Base-by-base conservation (phyloP, 441 rosid species). In the Kokia cookei region DNA sequence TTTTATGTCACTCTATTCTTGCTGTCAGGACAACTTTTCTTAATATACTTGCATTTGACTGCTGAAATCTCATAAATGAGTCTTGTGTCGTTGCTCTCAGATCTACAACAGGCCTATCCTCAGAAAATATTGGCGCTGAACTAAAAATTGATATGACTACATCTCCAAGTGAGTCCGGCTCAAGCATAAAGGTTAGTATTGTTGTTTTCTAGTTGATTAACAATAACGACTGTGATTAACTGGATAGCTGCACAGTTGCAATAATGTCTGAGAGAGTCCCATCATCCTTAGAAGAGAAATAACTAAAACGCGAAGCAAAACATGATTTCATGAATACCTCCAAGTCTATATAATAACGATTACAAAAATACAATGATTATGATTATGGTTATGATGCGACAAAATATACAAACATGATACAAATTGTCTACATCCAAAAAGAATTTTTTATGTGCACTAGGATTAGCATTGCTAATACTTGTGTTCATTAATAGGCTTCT, bases 61-160 rank as follows among this genome's bases (percentile, higher is more conserved):
- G n/a, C 40, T 7, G 67, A 47, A 12, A 7, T 48, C 73, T 29
- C 45, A 45, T 69, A 12, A 5, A 26, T 27, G 32, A 50, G 7
- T 62, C 66, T 12, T 42, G 15, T 35, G 27, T 71, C 7, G 43
- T 63, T 66, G 69, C 63, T 55, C 73, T 66, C 93, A 93, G 98
- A 81, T 89, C 95, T 35, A 74, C 82, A 64, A 80, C 78, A 29
- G 87, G 88, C 76, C 72, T 86, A 67, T 89, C 93, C 32, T 82
- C 83, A 1, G 93, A 89, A 53, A 79, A 83, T 80, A 80, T 85
- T 17, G 84, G 78, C 12, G 86, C 77, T 71, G 83, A 85, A 27
- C 58, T 72, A 53, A 84, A 83, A 58, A 50, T 75, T 47, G 91
- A 84, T 64, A 75, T 81, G 64, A 80, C 75, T 22, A 74, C 82